Base-by-base conservation (phyloP, 768 basidiomycete species). In the Boletus fagicola region DNA sequence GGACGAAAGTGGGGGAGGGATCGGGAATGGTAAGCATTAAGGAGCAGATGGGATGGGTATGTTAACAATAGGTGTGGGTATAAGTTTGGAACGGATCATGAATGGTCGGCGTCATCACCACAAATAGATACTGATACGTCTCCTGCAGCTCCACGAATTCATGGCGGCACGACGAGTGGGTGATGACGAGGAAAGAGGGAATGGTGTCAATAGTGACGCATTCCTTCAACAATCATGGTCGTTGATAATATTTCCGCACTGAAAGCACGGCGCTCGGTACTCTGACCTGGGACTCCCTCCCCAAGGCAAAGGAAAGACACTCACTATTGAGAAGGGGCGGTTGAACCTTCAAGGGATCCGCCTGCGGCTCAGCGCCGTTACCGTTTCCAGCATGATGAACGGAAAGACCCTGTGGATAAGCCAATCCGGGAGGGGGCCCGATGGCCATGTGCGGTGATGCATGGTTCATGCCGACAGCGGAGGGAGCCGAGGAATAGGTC, bases 221-320 rank as follows among this genome's bases (percentile, higher is more conserved):
- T 72, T 68, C 67, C 71, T 71, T 69, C 65, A 65, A 64, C 58
- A 65, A 69, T 89, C 79, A 89, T 77, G 80, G 81, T 71, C 81
- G 85, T 81, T 84, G 78, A 75, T 83, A 83, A 77, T 83, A 77
- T 82, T 85, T 87, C 85, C 87, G 87, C 85, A 88, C 88, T 90
- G 87, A 88, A 89, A 87, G 88, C 79, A 88, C 85, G 86, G 87
- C 75, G 77, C 87, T 90, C 81, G 90, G 88, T 89, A 91, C 86
- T 81, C 82, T 84, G 85, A 79, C 86, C 87, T 76, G 73, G 77
- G 78, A 76, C 75, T 83, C 87, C 88, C 86, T 87, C 88, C 87
- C 87, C 86, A 83, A 71, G 75, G 74, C 73, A 70, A 76, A 74
- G 70, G 72, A 77, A 76, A 76, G 70, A 63, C 65, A 85, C 89